phyloP scores from a whole-genome alignment of 768 basidiomycete species.

The Grammothele lineata region DNA sequence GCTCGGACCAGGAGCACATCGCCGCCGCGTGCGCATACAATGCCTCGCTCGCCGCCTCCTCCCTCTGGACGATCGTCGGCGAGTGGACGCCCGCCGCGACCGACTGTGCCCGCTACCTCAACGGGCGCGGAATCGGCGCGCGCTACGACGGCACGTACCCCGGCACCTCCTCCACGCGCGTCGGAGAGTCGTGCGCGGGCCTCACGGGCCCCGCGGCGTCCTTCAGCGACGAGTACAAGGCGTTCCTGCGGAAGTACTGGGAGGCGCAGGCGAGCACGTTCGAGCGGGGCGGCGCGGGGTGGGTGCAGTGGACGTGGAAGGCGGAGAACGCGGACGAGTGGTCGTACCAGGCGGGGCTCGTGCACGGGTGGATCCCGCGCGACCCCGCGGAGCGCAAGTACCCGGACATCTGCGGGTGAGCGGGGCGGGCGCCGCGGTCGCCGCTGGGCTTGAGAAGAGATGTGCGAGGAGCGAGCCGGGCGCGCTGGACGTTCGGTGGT shows the following conservation, averaged over 20 bases:
- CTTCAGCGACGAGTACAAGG: conserved; percentile 77
- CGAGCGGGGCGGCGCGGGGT: conserved; percentile 59
- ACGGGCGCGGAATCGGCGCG: conserved; percentile 71
- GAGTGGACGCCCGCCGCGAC: conserved; percentile 82
- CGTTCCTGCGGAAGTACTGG: conserved; percentile 76
- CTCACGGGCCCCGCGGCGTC: conserved; percentile 69
- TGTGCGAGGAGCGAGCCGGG: too few species aligned
- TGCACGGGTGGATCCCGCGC: conserved; percentile 81
- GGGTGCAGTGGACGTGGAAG: conserved; percentile 87
- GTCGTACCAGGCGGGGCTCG: conserved; percentile 80
- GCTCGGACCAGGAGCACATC: conserved; percentile 54
- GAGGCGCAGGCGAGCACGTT: conserved; percentile 66
- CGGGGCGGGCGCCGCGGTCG: background rate
- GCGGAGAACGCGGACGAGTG: conserved; percentile 82
- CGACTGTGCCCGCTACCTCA: conserved; percentile 79
- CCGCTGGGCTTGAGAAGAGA: too few species aligned
- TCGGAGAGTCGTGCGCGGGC: conserved; percentile 67
- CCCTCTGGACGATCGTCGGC: conserved; percentile 81
- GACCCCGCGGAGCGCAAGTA: conserved; percentile 47
- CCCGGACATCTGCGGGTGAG: conserved; percentile 57
- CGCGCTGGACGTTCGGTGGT: too few species aligned
- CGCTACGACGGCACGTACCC: conserved; percentile 57
- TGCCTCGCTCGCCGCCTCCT: conserved; percentile 43
- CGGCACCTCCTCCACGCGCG: conserved; percentile 51
- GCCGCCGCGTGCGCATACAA: conserved; percentile 48